A percentile compares a stretch with the other conserved stretches of the same genome.
Evolutionary conservation across 306 rosid species (phyloP).

Genomic region (Prunus mira): DNA sequence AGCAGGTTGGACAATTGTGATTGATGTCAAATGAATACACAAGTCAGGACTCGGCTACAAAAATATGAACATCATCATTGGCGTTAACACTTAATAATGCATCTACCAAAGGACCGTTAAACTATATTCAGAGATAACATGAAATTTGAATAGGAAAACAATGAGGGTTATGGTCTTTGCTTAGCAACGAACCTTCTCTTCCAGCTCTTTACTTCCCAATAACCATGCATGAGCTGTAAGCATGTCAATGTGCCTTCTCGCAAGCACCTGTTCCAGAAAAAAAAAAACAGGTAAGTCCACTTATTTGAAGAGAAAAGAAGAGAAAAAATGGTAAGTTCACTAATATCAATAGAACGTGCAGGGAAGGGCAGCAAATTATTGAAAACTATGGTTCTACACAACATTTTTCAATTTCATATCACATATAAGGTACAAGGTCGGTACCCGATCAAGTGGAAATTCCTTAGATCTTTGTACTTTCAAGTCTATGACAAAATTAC

Average conservation of each 20-base stretch:
- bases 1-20: constrained; percentile 18
- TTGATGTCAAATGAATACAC: not conserved
- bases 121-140: not conserved
- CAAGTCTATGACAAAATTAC: constrained; percentile 53
- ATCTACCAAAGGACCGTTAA: not conserved
- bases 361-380: not conserved
- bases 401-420: not conserved
- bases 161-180: not conserved
- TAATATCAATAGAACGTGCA: not conserved
- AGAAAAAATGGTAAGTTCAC: not conserved
- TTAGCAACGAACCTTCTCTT: constrained; percentile 66
- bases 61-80: not conserved
- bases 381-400: not conserved
- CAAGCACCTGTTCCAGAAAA: constrained; percentile 57
- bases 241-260: constrained; percentile 73
- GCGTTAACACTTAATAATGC: not conserved
- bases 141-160: not conserved
- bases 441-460: constrained; percentile 70
- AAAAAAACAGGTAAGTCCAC: not conserved
- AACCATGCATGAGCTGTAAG: constrained; percentile 81
- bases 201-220: constrained; percentile 58
- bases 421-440: not conserved
- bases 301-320: not conserved
- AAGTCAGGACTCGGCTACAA: not conserved
- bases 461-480: constrained; percentile 70